phyloP scores from a whole-genome alignment of 139 green algal species.

The Chlorella sorokiniana region DNA sequence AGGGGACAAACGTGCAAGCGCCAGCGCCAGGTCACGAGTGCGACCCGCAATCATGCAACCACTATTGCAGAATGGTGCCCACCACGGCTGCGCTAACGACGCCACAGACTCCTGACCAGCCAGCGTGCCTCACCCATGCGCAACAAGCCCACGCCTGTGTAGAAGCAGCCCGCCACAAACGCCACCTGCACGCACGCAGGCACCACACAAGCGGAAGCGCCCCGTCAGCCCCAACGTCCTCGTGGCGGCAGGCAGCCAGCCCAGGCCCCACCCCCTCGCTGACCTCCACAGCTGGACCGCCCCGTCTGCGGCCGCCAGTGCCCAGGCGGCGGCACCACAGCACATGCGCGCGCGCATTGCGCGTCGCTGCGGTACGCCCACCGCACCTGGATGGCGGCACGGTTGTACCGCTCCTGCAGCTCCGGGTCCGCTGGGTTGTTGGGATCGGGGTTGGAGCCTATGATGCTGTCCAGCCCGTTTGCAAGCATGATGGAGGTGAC shows the following conservation, averaged over 20 bases:
- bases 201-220: neutral
- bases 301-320: too few species aligned
- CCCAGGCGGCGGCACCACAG: too few species aligned
- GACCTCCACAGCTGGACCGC: too few species aligned
- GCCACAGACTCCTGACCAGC: neutral
- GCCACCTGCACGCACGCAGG: conserved; percentile 38
- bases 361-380: neutral
- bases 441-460: neutral
- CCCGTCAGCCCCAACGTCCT: neutral
- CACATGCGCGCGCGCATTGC: too few species aligned
- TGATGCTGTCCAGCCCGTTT: conserved; percentile 36
- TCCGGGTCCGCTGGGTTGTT: neutral
- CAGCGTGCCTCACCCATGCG: conserved; percentile 56
- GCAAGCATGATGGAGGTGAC: conserved; percentile 65
- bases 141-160: conserved; percentile 76
- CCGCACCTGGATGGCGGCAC: conserved; percentile 19
- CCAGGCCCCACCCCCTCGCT: neutral
- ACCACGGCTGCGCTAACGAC: too few species aligned
- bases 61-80: too few species aligned
- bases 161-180: conserved; percentile 77
- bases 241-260: neutral
- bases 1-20: too few species aligned
- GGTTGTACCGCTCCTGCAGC: conserved; percentile 29
- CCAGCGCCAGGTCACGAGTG: neutral
- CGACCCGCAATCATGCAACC: neutral